Evolutionary conservation across 805 yeast species (phyloP).

Genomic region (Pichia nakasei): DNA sequence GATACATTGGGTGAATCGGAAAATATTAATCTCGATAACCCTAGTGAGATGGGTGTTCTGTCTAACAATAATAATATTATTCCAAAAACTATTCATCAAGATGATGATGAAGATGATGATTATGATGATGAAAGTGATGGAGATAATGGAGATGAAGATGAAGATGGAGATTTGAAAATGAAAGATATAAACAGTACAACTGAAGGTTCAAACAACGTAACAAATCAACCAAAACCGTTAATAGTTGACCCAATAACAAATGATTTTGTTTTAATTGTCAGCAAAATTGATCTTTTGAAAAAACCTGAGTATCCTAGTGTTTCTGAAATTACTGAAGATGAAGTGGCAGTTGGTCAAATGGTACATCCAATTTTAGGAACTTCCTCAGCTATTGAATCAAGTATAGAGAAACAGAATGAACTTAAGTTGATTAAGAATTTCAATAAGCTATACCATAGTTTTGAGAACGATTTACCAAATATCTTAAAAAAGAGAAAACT

Average conservation of each 20-base stretch:
- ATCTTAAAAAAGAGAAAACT: conserved; percentile 65
- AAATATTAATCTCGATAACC: conserved; percentile 13
- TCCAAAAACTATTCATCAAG: too few species aligned
- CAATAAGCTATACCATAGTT: conserved; percentile 65
- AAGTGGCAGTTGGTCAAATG: conserved; percentile 27
- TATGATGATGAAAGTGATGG: conserved; percentile 21
- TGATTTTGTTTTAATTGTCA: conserved; percentile 8
- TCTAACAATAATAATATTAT: too few species aligned
- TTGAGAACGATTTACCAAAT: conserved; percentile 71
- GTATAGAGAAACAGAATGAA: conserved; percentile 32
- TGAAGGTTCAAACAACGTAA: not conserved
- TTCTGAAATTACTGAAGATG: conserved; percentile 19
- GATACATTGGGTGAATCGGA: conserved; percentile 22
- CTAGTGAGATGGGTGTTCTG: too few species aligned
- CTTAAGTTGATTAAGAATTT: conserved; percentile 46
- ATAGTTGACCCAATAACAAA: conserved; percentile 1
- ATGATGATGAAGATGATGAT: conserved; percentile 12
- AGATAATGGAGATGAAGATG: conserved; percentile 11
- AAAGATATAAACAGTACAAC: conserved; percentile 1
- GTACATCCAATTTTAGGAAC: conserved; percentile 30
- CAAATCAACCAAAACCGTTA: not conserved
- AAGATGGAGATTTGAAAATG: conserved; percentile 9
- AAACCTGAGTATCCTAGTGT: conserved; percentile 25
- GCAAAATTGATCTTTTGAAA: conserved; percentile 13
- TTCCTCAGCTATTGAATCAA: conserved; percentile 32